Base-by-base conservation (phyloP, 345 rosid genomes). In the Populus pruinosa region DNA sequence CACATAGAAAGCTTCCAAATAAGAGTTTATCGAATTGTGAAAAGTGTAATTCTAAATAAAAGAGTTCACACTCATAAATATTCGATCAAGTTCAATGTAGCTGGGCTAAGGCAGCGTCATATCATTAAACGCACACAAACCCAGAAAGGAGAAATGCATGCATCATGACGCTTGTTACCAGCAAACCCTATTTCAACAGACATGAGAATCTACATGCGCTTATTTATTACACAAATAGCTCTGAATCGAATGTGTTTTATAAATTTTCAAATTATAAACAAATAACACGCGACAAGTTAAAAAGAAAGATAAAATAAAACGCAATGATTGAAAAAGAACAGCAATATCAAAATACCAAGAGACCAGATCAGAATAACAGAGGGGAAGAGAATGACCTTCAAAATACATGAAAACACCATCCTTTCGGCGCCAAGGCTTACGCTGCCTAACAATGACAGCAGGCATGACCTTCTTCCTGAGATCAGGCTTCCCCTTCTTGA, bases 391-490 rank as follows among this genome's bases (percentile, higher is more conserved):
- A 17, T 50, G 18, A 94, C 98, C 99, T 92, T 95, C 98, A n/a
- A 95, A 93, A 86, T 95, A 92, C 99, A 95, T 95, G 90, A 55
- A 95, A 69, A 95, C 98, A 33, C 99, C 98, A 68, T 93, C 99
- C 85, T 82, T 82, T 82, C 85, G 16, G 72, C 85, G 82, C 85
- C 85, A 82, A 3, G 83, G 86, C 76, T 79, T 83, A 41, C 83
- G 83, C 83, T 83, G 86, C 62, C 86, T 62, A 36, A 80, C 83
- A 18, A 83, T 74, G 67, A 78, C 85, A 38, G 85, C 85, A 0
- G 85, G 82, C 85, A 82, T 78, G 9, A 82, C 85, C 77, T 78
- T 82, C 79, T 82, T 82, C 70, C 85, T 71, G n/a, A 78, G 79
- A 56, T 82, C 85, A 20, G 85, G 85, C 77, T 82, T 82, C 1